Base-by-base conservation (phyloP, 2,329 filamentous ascomycete genomes). In the Geosmithia flava region DNA sequence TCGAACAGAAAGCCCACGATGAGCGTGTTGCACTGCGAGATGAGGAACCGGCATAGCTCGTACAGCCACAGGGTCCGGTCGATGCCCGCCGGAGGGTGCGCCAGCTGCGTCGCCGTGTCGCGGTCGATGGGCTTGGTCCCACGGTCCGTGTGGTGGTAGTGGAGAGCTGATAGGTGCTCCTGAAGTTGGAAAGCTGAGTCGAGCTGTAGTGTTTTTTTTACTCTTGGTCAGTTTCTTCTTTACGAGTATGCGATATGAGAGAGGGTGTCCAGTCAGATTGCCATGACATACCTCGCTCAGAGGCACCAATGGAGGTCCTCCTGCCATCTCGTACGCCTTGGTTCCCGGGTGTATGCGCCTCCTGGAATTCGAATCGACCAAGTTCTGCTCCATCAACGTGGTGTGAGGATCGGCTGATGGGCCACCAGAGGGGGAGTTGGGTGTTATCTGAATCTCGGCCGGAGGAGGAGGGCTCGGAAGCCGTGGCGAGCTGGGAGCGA, bases 161-260 rank as follows among this genome's bases (percentile, higher is more conserved):
- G 87, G 16, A 96, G 78, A 37, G 93, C 87, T 64, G 94, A 91
- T 48, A 98, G 83, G 61, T 98, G 91, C 68, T 98, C 93, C 66
- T 96, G 94, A 17, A 97, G 80, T 65, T 96, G 93, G 63, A 97
- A 98, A 43, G 93, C 87, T 20, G 91, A 97, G 62, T 98, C 90
- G 55, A 98, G 88, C 87, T 96, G 63, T 48, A 42, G 45, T 39
- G 7, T 30, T 20, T 20, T 6, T 11, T 37, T 11, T 37, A 7
- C 33, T 37, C 33, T 37, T 37, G 3, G 33, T 37, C 33, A 13
- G 10, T 37, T 11, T 37, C 33, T 37, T 37, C 7, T 30, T 11
- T 37, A 7, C 33, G n/a, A n/a, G 4, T 27, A 27, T 13, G 19
- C 17, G 23, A 20, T 33, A 41, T 45, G 53, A 55, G 48, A 57